Percentiles rank a stretch among this genome's conserved stretches.
Conservation (phyloP, 306 rosid species). For the Senna tora region DNA sequence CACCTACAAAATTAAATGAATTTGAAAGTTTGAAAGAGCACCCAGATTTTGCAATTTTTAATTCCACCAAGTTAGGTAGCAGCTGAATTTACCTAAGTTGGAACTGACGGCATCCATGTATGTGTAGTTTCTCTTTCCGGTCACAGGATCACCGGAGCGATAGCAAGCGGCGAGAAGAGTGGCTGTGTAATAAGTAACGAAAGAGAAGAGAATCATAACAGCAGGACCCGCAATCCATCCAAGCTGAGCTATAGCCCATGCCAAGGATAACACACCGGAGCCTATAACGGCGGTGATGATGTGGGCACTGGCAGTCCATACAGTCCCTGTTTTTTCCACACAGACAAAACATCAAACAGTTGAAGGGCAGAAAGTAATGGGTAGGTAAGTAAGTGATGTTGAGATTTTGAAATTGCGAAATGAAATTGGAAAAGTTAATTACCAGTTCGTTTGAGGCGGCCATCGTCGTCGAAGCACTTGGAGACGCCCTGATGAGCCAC, state of each 20-base stretch:
- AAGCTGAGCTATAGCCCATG: conserved; percentile 59
- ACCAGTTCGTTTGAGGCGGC: conserved; percentile 50
- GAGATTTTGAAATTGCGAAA: no score
- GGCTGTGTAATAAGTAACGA: conserved; percentile 46
- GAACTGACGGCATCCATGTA: conserved; percentile 46
- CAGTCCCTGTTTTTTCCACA: conserved; percentile 35
- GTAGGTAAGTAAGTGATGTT: no score
- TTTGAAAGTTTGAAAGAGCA: neutral
- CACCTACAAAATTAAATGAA: conserved; percentile 37
- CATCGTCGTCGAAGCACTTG: conserved; percentile 45
- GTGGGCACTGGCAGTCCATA: conserved; percentile 51
- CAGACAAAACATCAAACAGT: neutral
- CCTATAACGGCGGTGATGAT: conserved; percentile 57
- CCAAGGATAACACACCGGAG: conserved; percentile 51
- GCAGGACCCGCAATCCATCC: conserved; percentile 61
- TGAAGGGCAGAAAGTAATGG: neutral
- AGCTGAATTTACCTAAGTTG: conserved; percentile 38
- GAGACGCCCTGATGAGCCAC: conserved; percentile 24
- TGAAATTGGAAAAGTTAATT: neutral
- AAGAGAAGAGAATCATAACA: conserved; percentile 47
- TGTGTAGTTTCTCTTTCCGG: conserved; percentile 52
- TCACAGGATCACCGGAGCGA: conserved; percentile 44
- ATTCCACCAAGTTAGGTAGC: neutral
- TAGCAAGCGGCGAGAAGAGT: conserved; percentile 44
- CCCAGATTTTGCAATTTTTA: neutral